Conservation (phyloP, 176 grass and related monocot species). For the Cenchrus purpureus region DNA sequence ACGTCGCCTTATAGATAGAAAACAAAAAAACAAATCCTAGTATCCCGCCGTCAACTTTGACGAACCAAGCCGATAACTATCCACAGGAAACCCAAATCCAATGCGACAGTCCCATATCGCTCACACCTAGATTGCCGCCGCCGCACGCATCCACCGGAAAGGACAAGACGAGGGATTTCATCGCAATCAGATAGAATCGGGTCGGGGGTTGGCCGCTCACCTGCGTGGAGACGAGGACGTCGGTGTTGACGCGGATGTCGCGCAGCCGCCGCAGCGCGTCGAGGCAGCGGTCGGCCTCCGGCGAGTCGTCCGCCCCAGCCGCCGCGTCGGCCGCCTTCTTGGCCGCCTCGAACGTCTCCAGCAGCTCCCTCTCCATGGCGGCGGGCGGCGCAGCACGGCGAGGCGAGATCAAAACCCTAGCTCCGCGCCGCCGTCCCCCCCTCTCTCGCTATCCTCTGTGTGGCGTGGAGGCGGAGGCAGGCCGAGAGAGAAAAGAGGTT, state of each 20-base stretch:
- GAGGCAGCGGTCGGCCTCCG: slow-evolving; percentile 86
- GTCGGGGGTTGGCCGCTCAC: slow-evolving; percentile 28
- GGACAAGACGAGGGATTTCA: background rate
- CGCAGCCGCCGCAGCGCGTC: slow-evolving; percentile 77
- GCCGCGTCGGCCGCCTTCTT: slow-evolving; percentile 86
- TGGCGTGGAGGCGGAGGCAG: slow-evolving; percentile 1
- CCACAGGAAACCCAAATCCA: slow-evolving; percentile 8
- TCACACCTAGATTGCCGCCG: background rate
- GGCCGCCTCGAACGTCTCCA: slow-evolving; percentile 87
- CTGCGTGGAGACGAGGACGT: slow-evolving; percentile 87
- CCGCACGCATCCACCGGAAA: slow-evolving; percentile 25
- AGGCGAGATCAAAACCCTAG: slow-evolving; percentile 67
- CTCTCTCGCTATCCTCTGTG: background rate
- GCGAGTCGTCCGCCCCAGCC: slow-evolving; percentile 35
- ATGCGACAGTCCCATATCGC: background rate
- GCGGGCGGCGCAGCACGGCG: slow-evolving; percentile 4
- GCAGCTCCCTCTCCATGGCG: slow-evolving; percentile 81
- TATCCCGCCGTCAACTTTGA: background rate
- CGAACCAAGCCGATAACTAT: background rate
- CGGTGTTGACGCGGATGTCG: slow-evolving; percentile 73
- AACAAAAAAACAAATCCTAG: background rate
- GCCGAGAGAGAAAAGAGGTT: slow-evolving; percentile 13
- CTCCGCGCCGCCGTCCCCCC: slow-evolving; percentile 34
- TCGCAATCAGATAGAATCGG: background rate
- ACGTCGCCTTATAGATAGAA: background rate